Base-by-base conservation (phyloP, 306 rosid species). In the Cercis canadensis region DNA sequence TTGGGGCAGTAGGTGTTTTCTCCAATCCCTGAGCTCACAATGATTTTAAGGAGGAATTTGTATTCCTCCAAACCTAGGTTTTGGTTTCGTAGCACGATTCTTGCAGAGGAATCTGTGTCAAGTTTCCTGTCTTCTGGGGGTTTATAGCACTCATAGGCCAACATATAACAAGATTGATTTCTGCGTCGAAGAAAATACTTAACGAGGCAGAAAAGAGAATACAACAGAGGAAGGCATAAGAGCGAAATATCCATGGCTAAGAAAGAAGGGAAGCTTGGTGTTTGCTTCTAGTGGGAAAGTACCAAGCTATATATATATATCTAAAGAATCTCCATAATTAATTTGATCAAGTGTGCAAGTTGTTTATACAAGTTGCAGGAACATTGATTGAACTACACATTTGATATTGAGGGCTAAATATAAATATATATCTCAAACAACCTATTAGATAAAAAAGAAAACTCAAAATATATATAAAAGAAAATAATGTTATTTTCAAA, bases 131-230 rank as follows among this genome's bases (percentile, higher is more conserved):
- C 82, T 29, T 87, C 89, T 7, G 67, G 43, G 19, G 83, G 65
- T 63, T 76, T 71, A 75, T 56, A 77, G 74, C 87, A 84, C 56
- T 87, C 80, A 24, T 84, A 87, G 18, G 78, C 87, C 65, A 87
- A 47, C 75, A 84, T 40, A 34, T 79, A 87, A 61, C 89, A 87
- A 50, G 44, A 18, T 44, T 69, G 79, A 19, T 60, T 72, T 73
- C 82, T 75, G 43, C 57, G 54, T 71, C 54, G 65, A 36, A 81
- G 65, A 59, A 69, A 6, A 11, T 43, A 8, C 21, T 65, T 81
- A 7, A 17, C 40, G 19, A 84, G 33, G 63, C 36, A 29, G 60
- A 65, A 57, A 18, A 83, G 34, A 10, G 34, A 36, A 65, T 12
- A 74, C 36, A 61, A 57, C 11, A 83, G 1, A 0, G 36, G 18